These are phyloP conservation scores for Nakazawaea ernobii DNA, from an alignment of 805 yeast genomes.

Conservation along the genomic window DNA sequence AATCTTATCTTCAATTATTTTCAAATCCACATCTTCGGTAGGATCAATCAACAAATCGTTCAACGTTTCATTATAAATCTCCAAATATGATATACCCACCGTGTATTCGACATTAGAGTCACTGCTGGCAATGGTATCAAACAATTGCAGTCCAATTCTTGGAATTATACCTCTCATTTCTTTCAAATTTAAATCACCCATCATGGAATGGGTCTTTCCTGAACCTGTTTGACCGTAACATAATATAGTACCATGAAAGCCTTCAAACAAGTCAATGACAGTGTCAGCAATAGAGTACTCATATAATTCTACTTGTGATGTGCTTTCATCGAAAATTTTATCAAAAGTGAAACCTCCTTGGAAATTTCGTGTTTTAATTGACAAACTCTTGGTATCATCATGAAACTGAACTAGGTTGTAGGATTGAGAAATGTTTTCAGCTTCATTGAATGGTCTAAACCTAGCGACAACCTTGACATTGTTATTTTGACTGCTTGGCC, in stretches of 20 bases:
- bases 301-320: constrained; percentile 55
- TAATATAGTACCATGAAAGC: constrained; percentile 71
- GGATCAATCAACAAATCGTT: constrained; percentile 55
- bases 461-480: constrained; percentile 61
- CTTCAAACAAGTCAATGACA: constrained; percentile 64
- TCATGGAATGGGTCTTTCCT: constrained; percentile 74
- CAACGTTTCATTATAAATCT: constrained; percentile 50
- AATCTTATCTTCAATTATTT: constrained; percentile 57
- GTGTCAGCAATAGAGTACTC: constrained; percentile 54
- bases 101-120: constrained; percentile 55
- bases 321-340: constrained; percentile 45
- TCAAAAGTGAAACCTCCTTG: constrained; percentile 50
- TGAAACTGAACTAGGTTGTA: not conserved
- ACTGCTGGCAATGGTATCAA: constrained; percentile 42
- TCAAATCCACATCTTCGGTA: constrained; percentile 28
- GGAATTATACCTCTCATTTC: constrained; percentile 61
- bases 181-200: constrained; percentile 45
- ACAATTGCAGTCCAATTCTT: constrained; percentile 61
- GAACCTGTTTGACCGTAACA: constrained; percentile 81
- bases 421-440: constrained; percentile 22
- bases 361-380: not conserved
- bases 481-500: not conserved
- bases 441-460: constrained; percentile 51
- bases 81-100: constrained; percentile 70
- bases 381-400: not conserved